Evolutionary conservation across 805 yeast genomes (phyloP), one percentile per base, ranked within the genome.

Genomic region (Cyberlindnera galapagoensis): DNA sequence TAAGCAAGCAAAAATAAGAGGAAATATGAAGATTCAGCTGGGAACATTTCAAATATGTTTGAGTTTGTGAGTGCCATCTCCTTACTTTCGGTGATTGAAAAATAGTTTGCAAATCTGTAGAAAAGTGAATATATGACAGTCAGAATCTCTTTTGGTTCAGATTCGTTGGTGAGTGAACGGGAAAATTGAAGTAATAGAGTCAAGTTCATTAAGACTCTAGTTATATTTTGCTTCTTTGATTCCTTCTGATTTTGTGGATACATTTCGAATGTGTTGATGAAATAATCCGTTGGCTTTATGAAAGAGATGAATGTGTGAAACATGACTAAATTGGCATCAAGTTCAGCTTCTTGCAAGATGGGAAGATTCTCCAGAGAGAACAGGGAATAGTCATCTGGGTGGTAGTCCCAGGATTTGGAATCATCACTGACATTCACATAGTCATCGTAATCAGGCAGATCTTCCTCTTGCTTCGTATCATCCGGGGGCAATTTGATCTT

Each of bases 211-310:
- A 44, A 18, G 3, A 46, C 43, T 25, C 46, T 35, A 7, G 45
- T 33, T 4, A 26, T 25, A 14, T 39, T 35, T 20, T 39, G 36
- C 23, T 43, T 42, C 9, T 15, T 15, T 3, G 38, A 21, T 24
- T 43, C 47, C 6, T 27, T 14, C 12, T 24, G 15, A 2, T 24
- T 22, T 15, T 26, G 29, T 11, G 34, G 31, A 4, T 30, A 16
- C 20, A 46, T 23, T 13, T 46, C 48, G 21, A 30, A 31, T 15
- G 34, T 38, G 19, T 42, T 40, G 14, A 46, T 29, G 26, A 42
- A 44, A 22, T 30, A 42, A 6, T 36, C 33, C 4, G 50, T 27
- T 3, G 50, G 50, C 18, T 45, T 44, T 23, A 46, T 21, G 21
- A 34, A 44, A 9, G 42, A 24, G 11, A 46, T 15, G 18, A 39